Evolutionary conservation across 2,329 filamentous ascomycete species (phyloP).

Genomic region (Monosporascus sp.): DNA sequence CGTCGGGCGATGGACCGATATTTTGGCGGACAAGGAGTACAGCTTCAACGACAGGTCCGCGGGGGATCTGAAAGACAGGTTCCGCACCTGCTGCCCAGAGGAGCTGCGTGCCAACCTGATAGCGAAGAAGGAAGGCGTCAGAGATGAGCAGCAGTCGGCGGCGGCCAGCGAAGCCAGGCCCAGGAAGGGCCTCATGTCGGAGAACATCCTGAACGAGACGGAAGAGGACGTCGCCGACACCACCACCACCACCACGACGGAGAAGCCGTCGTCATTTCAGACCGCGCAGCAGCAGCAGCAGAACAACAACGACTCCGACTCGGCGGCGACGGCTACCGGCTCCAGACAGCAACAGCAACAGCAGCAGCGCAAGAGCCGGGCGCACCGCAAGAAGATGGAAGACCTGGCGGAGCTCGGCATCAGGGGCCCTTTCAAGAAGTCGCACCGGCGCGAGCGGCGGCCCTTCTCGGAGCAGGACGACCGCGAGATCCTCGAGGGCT

Average conservation of each 20-base stretch:
- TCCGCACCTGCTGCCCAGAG: constrained; percentile 60
- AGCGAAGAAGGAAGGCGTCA: constrained; percentile 25
- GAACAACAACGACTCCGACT: constrained; percentile 27
- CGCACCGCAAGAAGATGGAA: constrained; percentile 51
- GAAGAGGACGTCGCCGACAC: constrained; percentile 31
- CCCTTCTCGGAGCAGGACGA: constrained; percentile 62
- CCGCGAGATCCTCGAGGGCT: constrained; percentile 55
- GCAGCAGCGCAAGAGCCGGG: constrained; percentile 44
- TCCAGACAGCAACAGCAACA: background rate
- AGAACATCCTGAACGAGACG: constrained; percentile 50
- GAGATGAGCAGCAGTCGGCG: constrained; percentile 15
- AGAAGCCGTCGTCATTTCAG: background rate
- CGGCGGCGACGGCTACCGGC: constrained; percentile 19
- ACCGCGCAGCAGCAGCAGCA: constrained; percentile 10
- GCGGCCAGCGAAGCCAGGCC: constrained; percentile 29
- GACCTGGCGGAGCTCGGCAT: constrained; percentile 56
- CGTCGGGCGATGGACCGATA: constrained; percentile 61
- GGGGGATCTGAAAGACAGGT: constrained; percentile 61
- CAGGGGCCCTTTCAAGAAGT: constrained; percentile 57
- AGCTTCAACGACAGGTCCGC: constrained; percentile 57
- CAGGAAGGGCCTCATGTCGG: constrained; percentile 47
- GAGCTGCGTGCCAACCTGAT: constrained; percentile 45
- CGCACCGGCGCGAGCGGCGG: constrained; percentile 53
- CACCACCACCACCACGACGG: background rate
- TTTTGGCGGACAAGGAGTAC: constrained; percentile 57